phyloP scores from a whole-genome alignment of 1,139 yeast genomes.

The Kluyveromyces sp. region DNA sequence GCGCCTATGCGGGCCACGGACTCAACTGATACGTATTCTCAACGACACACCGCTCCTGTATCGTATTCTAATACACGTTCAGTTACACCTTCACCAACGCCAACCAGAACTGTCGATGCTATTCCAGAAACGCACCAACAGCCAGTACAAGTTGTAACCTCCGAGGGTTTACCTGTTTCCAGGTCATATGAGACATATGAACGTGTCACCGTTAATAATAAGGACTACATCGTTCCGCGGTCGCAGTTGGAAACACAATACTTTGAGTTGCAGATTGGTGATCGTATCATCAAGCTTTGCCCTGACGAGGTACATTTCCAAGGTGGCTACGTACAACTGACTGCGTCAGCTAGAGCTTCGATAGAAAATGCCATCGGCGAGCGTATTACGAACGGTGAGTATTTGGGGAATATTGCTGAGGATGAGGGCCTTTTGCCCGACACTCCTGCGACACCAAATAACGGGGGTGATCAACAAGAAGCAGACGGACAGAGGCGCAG shows the following conservation, averaged over 20 bases:
- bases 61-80: neutral
- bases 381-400: neutral
- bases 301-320: neutral
- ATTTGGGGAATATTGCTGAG: neutral
- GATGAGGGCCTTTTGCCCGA: neutral
- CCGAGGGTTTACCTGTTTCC: conserved; percentile 6
- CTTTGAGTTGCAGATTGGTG: conserved; percentile 3
- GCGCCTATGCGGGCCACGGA: no score
- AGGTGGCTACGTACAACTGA: neutral
- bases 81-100: neutral
- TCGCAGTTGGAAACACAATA: conserved; percentile 5
- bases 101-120: neutral
- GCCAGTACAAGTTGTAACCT: neutral
- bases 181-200: conserved; percentile 10
- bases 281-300: conserved; percentile 1
- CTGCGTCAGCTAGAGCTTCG: neutral
- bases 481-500: no score
- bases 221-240: conserved; percentile 6
- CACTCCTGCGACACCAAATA: neutral
- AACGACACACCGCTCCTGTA: no score
- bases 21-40: no score
- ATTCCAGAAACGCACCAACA: neutral
- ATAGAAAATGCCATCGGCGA: conserved; percentile 3
- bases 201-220: conserved; percentile 6
- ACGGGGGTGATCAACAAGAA: neutral